A percentile compares a stretch with the other conserved stretches of the same genome.
phyloP scores from a whole-genome alignment of 2,329 filamentous ascomycete genomes.

The Rachicladosporium sp. region DNA sequence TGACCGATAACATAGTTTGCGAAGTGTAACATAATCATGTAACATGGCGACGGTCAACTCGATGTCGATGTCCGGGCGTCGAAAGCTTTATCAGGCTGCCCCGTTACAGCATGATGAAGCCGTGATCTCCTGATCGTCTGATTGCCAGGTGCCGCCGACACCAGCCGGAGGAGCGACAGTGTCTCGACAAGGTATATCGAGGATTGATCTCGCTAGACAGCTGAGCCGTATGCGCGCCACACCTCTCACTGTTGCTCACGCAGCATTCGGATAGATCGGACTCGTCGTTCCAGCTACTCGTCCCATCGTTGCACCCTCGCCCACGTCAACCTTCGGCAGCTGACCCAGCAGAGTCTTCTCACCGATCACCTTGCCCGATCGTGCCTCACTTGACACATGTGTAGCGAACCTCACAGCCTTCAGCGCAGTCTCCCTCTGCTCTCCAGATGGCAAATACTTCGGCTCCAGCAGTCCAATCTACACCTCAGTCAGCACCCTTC shows the following conservation, averaged over 20 bases:
- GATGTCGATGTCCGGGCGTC: too few relatives aligned
- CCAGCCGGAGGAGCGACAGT: too few relatives aligned
- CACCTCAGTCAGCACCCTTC: neutral
- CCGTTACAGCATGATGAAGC: too few relatives aligned
- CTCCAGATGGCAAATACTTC: constrained; percentile 23
- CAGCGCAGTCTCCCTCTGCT: constrained; percentile 20
- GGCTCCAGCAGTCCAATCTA: constrained; percentile 33
- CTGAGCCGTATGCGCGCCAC: too few relatives aligned
- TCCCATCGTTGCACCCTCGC: constrained; percentile 4
- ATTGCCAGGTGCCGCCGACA: too few relatives aligned
- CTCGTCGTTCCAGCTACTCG: constrained; percentile 13
- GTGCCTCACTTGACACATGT: constrained; percentile 11
- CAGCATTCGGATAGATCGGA: constrained; percentile 39
- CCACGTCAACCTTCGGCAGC: constrained; percentile 2
- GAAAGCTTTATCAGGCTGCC: too few relatives aligned
- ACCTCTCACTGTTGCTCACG: constrained; percentile 34
- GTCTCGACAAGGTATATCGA: too few relatives aligned
- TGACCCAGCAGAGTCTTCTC: constrained; percentile 2
- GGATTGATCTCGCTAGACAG: too few relatives aligned
- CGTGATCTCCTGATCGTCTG: too few relatives aligned
- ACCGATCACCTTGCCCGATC: constrained; percentile 2
- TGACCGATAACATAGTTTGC: too few relatives aligned
- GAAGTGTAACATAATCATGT: too few relatives aligned
- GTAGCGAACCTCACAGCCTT: constrained; percentile 20
- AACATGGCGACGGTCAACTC: too few relatives aligned